phyloP scores from a whole-genome alignment of 2,329 filamentous ascomycete genomes.

The Cordyceps pruinosa region DNA sequence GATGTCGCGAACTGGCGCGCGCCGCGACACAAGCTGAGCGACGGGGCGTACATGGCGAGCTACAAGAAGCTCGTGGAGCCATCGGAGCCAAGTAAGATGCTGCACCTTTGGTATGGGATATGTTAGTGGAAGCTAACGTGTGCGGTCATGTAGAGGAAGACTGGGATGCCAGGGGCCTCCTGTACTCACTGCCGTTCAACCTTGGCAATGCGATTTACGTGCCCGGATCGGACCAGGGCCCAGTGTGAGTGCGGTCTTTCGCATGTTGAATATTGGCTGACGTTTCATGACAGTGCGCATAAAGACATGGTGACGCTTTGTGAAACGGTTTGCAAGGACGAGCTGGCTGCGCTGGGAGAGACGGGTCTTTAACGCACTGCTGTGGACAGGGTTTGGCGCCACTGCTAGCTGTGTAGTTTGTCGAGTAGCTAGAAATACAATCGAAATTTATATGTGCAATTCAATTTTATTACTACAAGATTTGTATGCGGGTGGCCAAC shows the following conservation, averaged over 20 bases:
- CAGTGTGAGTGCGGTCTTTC: constrained; percentile 13
- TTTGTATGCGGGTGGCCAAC: background rate
- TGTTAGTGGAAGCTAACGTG: background rate
- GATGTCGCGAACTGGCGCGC: constrained; percentile 23
- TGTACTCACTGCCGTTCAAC: constrained; percentile 22
- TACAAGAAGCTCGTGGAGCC: constrained; percentile 16
- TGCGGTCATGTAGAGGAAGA: constrained; percentile 20
- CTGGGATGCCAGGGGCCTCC: constrained; percentile 22
- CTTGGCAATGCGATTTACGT: constrained; percentile 16
- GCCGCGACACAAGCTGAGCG: constrained; percentile 18
- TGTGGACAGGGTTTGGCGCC: too few relatives aligned
- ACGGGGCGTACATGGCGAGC: constrained; percentile 14
- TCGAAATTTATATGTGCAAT: too few relatives aligned
- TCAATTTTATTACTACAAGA: too few relatives aligned
- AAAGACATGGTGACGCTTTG: constrained; percentile 17
- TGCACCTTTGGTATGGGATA: too few relatives aligned
- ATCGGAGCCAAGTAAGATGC: constrained; percentile 17
- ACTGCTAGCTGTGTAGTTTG: too few relatives aligned
- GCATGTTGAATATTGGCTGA: too few relatives aligned
- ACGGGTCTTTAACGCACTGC: too few relatives aligned
- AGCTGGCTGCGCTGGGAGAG: background rate
- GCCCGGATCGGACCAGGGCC: constrained; percentile 16
- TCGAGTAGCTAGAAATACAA: too few relatives aligned
- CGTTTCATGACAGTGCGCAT: constrained; percentile 12
- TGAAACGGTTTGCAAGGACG: constrained; percentile 15